Evolutionary conservation across 2,329 filamentous ascomycete species (phyloP).

Genomic region (Colletotrichum sp.): DNA sequence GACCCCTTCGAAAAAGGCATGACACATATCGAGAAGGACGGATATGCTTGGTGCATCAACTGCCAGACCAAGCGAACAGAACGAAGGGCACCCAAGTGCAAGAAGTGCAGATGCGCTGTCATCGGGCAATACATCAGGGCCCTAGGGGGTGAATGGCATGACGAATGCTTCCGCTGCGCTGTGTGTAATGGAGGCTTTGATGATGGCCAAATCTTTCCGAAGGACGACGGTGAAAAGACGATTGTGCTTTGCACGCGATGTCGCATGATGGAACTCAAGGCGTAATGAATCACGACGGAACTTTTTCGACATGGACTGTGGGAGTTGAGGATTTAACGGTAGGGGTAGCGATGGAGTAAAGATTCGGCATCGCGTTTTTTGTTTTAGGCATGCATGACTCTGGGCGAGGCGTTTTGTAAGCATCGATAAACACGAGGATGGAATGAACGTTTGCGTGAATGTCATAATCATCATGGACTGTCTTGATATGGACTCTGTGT

Average conservation of each 20-base stretch:
- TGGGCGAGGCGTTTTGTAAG: neutral
- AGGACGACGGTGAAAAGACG: slow-evolving; percentile 35
- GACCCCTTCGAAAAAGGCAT: slow-evolving; percentile 83
- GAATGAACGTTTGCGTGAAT: slow-evolving; percentile 1
- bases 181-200: slow-evolving; percentile 65
- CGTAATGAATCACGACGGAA: slow-evolving; percentile 28
- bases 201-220: slow-evolving; percentile 70
- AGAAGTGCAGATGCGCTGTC: slow-evolving; percentile 82
- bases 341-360: neutral
- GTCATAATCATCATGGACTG: slow-evolving; percentile 20
- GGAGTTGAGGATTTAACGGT: neutral
- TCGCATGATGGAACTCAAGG: slow-evolving; percentile 65
- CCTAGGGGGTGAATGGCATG: slow-evolving; percentile 92
- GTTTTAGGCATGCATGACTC: neutral
- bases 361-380: neutral
- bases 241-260: slow-evolving; percentile 67
- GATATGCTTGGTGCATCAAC: slow-evolving; percentile 93
- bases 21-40: slow-evolving; percentile 89
- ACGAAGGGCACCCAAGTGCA: slow-evolving; percentile 85
- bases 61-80: slow-evolving; percentile 94
- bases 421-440: neutral
- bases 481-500: neutral
- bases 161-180: slow-evolving; percentile 85
- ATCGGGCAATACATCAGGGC: slow-evolving; percentile 90
- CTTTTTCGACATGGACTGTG: neutral